Conservation (phyloP, 805 yeast genomes). For the Candida hungchunana region DNA sequence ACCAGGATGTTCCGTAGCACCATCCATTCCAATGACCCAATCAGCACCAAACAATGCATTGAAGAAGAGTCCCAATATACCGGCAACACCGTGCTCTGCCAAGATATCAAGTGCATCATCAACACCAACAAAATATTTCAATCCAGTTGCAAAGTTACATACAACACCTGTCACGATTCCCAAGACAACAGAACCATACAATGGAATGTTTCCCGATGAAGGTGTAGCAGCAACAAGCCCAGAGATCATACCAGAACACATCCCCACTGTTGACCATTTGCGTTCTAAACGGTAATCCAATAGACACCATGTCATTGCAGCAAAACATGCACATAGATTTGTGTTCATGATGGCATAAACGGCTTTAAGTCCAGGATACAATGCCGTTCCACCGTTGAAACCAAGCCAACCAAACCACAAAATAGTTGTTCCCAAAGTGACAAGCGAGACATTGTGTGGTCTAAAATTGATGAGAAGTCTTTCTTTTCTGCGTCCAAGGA, state of each 20-base stretch:
- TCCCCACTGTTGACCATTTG: slow-evolving; percentile 92
- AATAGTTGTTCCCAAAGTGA: slow-evolving; percentile 80
- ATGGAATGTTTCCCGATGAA: slow-evolving; percentile 82
- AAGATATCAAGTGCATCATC: slow-evolving; percentile 93
- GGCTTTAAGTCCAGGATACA: slow-evolving; percentile 77
- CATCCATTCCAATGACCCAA: slow-evolving; percentile 89
- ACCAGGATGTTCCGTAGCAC: slow-evolving; percentile 76
- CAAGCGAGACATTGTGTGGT: slow-evolving; percentile 91
- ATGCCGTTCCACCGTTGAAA: slow-evolving; percentile 88
- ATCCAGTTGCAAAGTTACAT: slow-evolving; percentile 86
- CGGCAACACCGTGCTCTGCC: slow-evolving; percentile 99
- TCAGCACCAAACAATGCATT: slow-evolving; percentile 85
- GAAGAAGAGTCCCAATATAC: slow-evolving; percentile 83
- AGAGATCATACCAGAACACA: slow-evolving; percentile 92
- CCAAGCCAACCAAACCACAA: slow-evolving; percentile 97
- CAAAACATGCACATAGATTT: slow-evolving; percentile 83
- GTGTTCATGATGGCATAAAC: slow-evolving; percentile 91
- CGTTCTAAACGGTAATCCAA: slow-evolving; percentile 83
- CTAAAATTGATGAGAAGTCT: slow-evolving; percentile 77
- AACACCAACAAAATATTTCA: slow-evolving; percentile 74
- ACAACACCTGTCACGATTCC: slow-evolving; percentile 78
- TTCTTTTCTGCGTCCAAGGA: slow-evolving; percentile 75
- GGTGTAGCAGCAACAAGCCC: slow-evolving; percentile 98
- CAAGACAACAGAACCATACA: slow-evolving; percentile 85
- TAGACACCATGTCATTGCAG: slow-evolving; percentile 88